Evolutionary conservation across 495 filamentous ascomycete genomes (phyloP).

Genomic region (Aspergillus bertholletiae): DNA sequence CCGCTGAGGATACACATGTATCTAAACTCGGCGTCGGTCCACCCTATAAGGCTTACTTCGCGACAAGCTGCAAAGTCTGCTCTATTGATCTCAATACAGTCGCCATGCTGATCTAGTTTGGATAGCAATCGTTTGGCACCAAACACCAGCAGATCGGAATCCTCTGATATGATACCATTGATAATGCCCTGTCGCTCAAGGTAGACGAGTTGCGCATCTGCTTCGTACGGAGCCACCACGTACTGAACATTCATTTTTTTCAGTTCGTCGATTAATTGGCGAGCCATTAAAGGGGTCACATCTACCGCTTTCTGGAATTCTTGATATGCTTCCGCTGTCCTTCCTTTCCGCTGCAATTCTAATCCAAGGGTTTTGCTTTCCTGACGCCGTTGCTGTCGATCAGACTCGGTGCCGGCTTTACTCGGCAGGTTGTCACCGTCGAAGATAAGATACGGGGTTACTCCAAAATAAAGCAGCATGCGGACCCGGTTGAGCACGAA

Average conservation of each 20-base stretch:
- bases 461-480: slow-evolving; percentile 90
- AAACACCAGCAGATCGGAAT: slow-evolving; percentile 95
- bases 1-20: slow-evolving; percentile 96
- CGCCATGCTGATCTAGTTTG: slow-evolving; percentile 90
- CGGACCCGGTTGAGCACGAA: slow-evolving; percentile 86
- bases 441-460: slow-evolving; percentile 90
- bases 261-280: slow-evolving; percentile 85
- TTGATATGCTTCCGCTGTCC: slow-evolving; percentile 71
- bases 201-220: slow-evolving; percentile 93
- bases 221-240: slow-evolving; percentile 95
- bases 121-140: slow-evolving; percentile 86
- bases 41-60: slow-evolving; percentile 84
- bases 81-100: slow-evolving; percentile 87
- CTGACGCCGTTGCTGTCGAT: slow-evolving; percentile 64
- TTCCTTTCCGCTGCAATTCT: slow-evolving; percentile 76
- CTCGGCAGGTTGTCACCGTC: slow-evolving; percentile 94
- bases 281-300: slow-evolving; percentile 93
- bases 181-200: slow-evolving; percentile 81
- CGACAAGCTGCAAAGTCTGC: slow-evolving; percentile 82
- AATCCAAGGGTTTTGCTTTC: slow-evolving; percentile 70
- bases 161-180: slow-evolving; percentile 87
- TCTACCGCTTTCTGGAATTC: slow-evolving; percentile 96
- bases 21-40: slow-evolving; percentile 87
- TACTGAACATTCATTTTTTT: slow-evolving; percentile 77
- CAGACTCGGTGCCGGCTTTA: slow-evolving; percentile 86